Percentiles rank a stretch among this genome's conserved stretches.
phyloP scores from a whole-genome alignment of 164 flowering plant species.

The Vitis rupestris region DNA sequence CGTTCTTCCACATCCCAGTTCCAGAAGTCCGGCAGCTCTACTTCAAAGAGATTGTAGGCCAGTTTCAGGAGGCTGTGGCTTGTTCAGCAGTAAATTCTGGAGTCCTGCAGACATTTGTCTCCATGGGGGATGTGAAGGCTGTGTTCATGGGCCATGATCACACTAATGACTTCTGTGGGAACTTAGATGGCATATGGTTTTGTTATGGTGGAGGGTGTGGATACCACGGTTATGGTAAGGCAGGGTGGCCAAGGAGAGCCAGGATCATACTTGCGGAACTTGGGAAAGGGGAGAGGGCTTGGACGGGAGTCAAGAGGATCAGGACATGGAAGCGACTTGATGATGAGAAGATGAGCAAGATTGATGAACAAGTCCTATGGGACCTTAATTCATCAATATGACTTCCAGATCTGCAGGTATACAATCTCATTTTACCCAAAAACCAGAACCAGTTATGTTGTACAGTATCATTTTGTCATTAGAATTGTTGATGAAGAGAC shows the following conservation, averaged over 20 bases:
- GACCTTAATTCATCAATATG: conserved; percentile 10
- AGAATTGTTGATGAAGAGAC: too few relatives aligned
- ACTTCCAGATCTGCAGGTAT: background rate
- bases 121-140: conserved; percentile 72
- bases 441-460: background rate
- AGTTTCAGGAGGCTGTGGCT: conserved; percentile 70
- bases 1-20: conserved; percentile 90
- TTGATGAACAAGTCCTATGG: conserved; percentile 81
- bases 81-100: conserved; percentile 74
- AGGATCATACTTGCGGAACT: conserved; percentile 68
- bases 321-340: conserved; percentile 89
- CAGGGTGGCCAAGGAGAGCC: conserved; percentile 76
- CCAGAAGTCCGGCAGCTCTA: conserved; percentile 75
- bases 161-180: conserved; percentile 85
- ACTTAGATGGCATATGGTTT: conserved; percentile 67
- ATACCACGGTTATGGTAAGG: conserved; percentile 83
- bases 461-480: background rate
- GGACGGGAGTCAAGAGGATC: conserved; percentile 68
- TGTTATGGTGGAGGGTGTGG: conserved; percentile 94
- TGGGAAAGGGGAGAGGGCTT: conserved; percentile 37
- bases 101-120: conserved; percentile 55
- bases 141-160: conserved; percentile 93
- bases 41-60: conserved; percentile 42
- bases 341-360: conserved; percentile 57
- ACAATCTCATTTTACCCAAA: too few relatives aligned